Conservation (phyloP, 768 basidiomycete genomes). For the Kwoniella heveanensis region DNA sequence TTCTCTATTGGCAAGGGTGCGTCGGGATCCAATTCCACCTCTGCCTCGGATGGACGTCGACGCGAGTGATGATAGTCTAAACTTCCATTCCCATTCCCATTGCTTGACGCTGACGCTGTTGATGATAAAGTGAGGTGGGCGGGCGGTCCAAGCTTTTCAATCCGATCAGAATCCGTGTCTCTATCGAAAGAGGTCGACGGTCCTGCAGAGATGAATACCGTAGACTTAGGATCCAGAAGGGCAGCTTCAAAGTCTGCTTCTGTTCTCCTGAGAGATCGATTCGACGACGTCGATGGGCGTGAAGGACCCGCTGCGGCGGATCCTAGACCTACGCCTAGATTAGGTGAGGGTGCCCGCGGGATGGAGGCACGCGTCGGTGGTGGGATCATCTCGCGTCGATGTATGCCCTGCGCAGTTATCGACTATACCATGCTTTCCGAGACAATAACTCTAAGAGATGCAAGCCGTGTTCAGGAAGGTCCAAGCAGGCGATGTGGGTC, state of each 20-base stretch:
- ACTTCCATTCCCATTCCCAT: too few relatives aligned
- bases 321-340: slow-evolving; percentile 6
- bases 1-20: slow-evolving; percentile 35
- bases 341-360: slow-evolving; percentile 18
- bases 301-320: too few relatives aligned
- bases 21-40: slow-evolving; percentile 19
- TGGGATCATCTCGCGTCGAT: neutral
- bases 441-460: neutral
- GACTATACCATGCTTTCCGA: neutral
- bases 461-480: neutral
- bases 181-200: neutral
- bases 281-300: slow-evolving; percentile 30
- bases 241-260: slow-evolving; percentile 36
- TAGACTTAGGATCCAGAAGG: slow-evolving; percentile 24
- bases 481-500: too few relatives aligned
- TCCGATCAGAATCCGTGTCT: slow-evolving; percentile 9
- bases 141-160: neutral
- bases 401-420: neutral
- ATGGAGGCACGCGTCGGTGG: neutral
- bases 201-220: slow-evolving; percentile 28
- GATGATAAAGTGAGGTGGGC: neutral
- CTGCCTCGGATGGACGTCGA: neutral
- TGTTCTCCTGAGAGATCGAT: slow-evolving; percentile 17
- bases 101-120: too few relatives aligned
- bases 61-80: neutral